Percentiles rank a stretch among this genome's conserved stretches.
phyloP scores from a whole-genome alignment of 306 rosid species.

The Bauhinia variegata region DNA sequence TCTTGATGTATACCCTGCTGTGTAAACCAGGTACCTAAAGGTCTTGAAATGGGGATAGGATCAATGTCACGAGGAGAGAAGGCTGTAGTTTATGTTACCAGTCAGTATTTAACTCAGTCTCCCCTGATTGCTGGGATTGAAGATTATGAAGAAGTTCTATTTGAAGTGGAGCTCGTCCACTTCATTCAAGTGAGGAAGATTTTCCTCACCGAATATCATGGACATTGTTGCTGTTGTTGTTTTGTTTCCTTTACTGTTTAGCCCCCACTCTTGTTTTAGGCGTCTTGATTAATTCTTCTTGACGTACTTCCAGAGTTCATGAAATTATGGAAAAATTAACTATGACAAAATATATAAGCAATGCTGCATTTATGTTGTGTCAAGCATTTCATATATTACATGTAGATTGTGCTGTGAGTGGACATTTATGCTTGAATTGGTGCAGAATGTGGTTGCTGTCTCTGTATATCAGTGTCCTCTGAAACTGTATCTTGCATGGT shows the following conservation, averaged over 20 bases:
- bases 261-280: background rate
- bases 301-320: background rate
- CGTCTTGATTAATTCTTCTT: background rate
- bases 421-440: background rate
- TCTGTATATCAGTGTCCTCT: background rate
- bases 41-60: conserved; percentile 97
- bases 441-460: conserved; percentile 9
- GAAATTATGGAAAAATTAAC: background rate
- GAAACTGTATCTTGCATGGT: conserved; percentile 10
- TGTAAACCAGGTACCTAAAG: conserved; percentile 79
- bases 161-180: conserved; percentile 94
- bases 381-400: conserved; percentile 6
- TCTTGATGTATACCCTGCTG: conserved; percentile 25
- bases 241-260: conserved; percentile 11
- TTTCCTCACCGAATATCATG: conserved; percentile 28
- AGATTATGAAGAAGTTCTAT: conserved; percentile 75
- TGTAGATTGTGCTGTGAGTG: conserved; percentile 2
- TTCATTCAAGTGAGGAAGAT: conserved; percentile 77
- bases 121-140: conserved; percentile 65
- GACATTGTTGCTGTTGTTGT: too few species aligned
- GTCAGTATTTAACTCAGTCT: conserved; percentile 76
- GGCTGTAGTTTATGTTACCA: conserved; percentile 72
- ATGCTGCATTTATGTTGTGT: conserved; percentile 17
- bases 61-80: conserved; percentile 87
- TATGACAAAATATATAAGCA: conserved; percentile 7